These are phyloP conservation scores for Cenchrus purpureus DNA, from an alignment of 176 grass and related monocot species.

Conservation along the genomic window DNA sequence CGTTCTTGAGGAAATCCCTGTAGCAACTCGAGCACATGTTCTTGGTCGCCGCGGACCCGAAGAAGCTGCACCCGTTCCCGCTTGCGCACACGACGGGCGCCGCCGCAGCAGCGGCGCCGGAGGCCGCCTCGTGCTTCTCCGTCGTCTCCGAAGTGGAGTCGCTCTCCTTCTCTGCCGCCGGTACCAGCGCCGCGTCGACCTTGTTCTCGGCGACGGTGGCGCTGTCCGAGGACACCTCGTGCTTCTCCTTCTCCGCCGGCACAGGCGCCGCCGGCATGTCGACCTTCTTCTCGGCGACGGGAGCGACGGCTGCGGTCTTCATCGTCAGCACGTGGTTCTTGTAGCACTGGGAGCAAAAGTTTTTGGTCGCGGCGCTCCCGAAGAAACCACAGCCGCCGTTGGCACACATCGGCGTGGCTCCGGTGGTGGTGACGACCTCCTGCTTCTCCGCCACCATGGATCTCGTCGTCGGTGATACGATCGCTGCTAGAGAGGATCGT, in stretches of 20 bases:
- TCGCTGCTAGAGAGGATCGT: background rate
- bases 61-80: constrained; percentile 52
- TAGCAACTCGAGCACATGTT: constrained; percentile 61
- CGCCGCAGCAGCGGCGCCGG: background rate
- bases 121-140: background rate
- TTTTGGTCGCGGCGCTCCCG: no score
- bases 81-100: background rate
- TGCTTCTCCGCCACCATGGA: constrained; percentile 10
- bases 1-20: constrained; percentile 4
- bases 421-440: background rate
- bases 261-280: background rate
- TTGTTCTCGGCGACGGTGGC: background rate
- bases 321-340: no score
- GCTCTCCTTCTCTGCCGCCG: background rate
- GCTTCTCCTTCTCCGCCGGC: background rate
- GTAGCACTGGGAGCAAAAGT: no score
- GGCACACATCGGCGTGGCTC: no score
- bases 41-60: constrained; percentile 39
- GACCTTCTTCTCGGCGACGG: no score
- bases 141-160: background rate
- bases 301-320: no score
- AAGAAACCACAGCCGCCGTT: no score
- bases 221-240: background rate
- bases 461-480: background rate
- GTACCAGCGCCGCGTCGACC: background rate